These are phyloP conservation scores for Carex arenaria DNA, from an alignment of 202 grass and related monocot species.

Conservation along the genomic window DNA sequence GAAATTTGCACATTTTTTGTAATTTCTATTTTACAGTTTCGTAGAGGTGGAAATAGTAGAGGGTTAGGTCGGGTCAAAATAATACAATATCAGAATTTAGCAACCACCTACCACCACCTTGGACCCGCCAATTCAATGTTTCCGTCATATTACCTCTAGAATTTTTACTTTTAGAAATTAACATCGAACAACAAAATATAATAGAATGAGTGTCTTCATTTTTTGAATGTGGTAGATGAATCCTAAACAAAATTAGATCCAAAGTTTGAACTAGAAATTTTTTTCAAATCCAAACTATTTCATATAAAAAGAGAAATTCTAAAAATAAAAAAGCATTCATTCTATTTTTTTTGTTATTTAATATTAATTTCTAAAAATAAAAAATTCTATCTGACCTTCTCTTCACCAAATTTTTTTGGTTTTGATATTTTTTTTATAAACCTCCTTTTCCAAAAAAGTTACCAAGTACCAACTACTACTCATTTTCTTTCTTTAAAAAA, in stretches of 20 bases:
- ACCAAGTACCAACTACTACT: neutral
- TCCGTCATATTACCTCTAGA: neutral
- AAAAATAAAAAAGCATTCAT: too few relatives aligned
- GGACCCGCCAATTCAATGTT: neutral
- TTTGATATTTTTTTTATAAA: neutral
- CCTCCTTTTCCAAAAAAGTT: neutral
- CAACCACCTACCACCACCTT: slow-evolving; percentile 2
- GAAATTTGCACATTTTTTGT: slow-evolving; percentile 1
- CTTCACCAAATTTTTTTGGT: too few relatives aligned
- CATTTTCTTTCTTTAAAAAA: neutral
- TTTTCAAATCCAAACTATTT: too few relatives aligned
- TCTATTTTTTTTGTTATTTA: too few relatives aligned
- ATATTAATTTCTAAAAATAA: too few relatives aligned
- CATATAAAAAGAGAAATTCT: too few relatives aligned
- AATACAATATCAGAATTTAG: neutral
- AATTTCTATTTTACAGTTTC: slow-evolving; percentile 1
- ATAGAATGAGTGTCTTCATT: too few relatives aligned
- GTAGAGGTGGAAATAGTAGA: neutral
- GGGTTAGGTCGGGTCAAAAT: slow-evolving; percentile 28
- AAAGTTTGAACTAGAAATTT: neutral
- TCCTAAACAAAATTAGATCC: too few relatives aligned
- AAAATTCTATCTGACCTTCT: too few relatives aligned
- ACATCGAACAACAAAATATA: too few relatives aligned
- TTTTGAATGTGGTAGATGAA: too few relatives aligned
- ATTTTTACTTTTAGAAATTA: too few relatives aligned